Percentiles rank a stretch among this genome's conserved stretches.
These are phyloP conservation scores for Xylariaceae sp. DNA, from an alignment of 2,329 filamentous ascomycete genomes.

Conservation along the genomic window DNA sequence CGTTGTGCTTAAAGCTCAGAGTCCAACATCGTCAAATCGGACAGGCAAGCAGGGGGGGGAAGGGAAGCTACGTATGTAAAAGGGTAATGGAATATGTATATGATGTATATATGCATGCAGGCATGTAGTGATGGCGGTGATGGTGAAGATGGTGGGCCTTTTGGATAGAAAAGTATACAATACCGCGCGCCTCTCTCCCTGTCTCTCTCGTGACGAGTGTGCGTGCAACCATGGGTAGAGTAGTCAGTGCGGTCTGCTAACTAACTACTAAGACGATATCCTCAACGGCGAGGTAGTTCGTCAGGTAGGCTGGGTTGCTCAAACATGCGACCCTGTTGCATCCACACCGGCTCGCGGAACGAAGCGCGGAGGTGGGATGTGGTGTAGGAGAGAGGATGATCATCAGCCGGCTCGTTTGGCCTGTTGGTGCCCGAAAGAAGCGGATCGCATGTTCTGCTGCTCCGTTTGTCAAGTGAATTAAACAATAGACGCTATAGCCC, in stretches of 20 bases:
- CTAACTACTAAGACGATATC: constrained; percentile 5
- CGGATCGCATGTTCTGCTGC: constrained; percentile 29
- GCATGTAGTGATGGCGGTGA: constrained; percentile 1
- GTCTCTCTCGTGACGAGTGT: constrained; percentile 8
- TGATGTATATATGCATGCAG: constrained; percentile 4
- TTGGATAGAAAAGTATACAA: neutral
- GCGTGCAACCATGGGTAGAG: constrained; percentile 11
- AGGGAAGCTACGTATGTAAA: constrained; percentile 11
- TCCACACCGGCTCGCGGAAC: constrained; percentile 21
- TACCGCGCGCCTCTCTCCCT: neutral
- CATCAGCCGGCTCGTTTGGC: constrained; percentile 38
- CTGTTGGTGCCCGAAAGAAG: constrained; percentile 46
- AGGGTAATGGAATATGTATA: neutral
- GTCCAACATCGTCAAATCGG: constrained; percentile 21
- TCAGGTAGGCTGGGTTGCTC: neutral
- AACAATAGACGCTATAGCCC: constrained; percentile 29
- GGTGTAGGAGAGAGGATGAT: constrained; percentile 33
- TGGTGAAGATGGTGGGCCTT: neutral
- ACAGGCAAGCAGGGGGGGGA: constrained; percentile 19
- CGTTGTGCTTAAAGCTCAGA: constrained; percentile 23
- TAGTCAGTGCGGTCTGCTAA: constrained; percentile 15
- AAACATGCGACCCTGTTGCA: constrained; percentile 4
- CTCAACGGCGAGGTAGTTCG: constrained; percentile 9
- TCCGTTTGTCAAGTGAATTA: constrained; percentile 34
- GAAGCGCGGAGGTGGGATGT: constrained; percentile 23